Base-by-base conservation (phyloP, 345 rosid genomes). In the Melastoma malabathricum region DNA sequence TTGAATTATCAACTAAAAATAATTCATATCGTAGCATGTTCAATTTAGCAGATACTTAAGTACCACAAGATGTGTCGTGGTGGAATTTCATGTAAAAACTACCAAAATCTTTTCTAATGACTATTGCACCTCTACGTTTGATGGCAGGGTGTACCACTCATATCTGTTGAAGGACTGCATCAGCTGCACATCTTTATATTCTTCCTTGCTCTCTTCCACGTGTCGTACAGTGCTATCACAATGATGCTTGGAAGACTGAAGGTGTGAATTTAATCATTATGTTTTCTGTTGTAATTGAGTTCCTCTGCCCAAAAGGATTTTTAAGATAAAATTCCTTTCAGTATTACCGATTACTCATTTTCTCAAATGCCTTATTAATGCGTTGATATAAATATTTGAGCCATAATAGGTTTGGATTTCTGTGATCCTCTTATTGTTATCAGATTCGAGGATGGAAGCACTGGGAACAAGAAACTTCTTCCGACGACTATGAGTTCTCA, bases 171-270 rank as follows among this genome's bases (percentile, higher is more conserved):
- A 10, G 99, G 86, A 55, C 69, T 93, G 65, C 97, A 93, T 69
- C 72, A 93, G 41, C 60, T 93, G 46, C 99, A 88, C 67, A 79
- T 88, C 46, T 94, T 93, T 62, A 75, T 93, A 34, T 93, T 93
- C 75, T 93, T 93, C 80, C 62, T 93, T 62, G 99, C 99, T 6
- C 71, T 78, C 62, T 73, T 88, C 55, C 99, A 93, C 50, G 94
- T 93, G 44, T 0, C 81, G 45, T 85, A 81, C 59, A 93, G 95
- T 68, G 61, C 72, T 47, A 59, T 76, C 48, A 93, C 99, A 12
- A 85, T 93, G 99, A 60, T 78, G 86, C 94, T 93, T 38, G 97
- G 95, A 47, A 75, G 97, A 56, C 75, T 93, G 47, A 88, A 93
- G 99, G 99, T 88, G 55, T 29, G 57, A 3, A 44, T 22, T 51